phyloP scores from a whole-genome alignment of 2,329 filamentous ascomycete species.

The Fusarium decemcellulare region DNA sequence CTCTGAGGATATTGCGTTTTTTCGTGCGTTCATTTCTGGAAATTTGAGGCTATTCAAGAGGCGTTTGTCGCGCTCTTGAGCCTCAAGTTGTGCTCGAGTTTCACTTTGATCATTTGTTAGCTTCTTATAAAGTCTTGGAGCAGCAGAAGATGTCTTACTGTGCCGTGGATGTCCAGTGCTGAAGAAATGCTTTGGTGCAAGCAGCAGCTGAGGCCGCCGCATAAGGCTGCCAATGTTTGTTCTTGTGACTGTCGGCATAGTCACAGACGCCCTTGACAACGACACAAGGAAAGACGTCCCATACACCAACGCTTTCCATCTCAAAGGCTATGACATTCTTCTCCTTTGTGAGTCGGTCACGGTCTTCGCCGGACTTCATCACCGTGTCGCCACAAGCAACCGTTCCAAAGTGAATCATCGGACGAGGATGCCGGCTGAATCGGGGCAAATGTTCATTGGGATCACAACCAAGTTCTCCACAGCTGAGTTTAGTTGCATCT shows the following conservation, averaged over 20 bases:
- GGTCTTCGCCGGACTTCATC: slow-evolving; percentile 12
- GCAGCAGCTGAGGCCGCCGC: slow-evolving; percentile 8
- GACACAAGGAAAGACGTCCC: slow-evolving; percentile 25
- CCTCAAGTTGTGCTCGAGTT: background rate
- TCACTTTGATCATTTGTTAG: background rate
- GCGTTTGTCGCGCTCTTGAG: background rate
- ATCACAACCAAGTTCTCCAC: slow-evolving; percentile 1
- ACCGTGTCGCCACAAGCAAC: slow-evolving; percentile 22
- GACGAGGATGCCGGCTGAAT: background rate
- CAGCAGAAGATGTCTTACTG: background rate
- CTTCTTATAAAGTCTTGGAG: too few relatives aligned
- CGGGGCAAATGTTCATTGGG: background rate
- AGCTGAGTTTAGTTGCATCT: background rate
- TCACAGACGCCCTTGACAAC: slow-evolving; percentile 32
- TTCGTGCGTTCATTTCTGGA: slow-evolving; percentile 6
- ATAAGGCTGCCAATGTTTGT: slow-evolving; percentile 12
- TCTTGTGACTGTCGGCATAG: slow-evolving; percentile 34
- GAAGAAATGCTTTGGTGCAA: slow-evolving; percentile 10
- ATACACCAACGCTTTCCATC: slow-evolving; percentile 31
- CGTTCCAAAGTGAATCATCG: slow-evolving; percentile 13
- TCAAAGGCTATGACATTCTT: slow-evolving; percentile 23
- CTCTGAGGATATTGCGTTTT: background rate
- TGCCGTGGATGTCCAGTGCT: background rate
- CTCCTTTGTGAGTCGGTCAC: background rate
- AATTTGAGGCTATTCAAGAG: slow-evolving; percentile 5